Base-by-base conservation (phyloP, 257 asterid species). In the Nicotiana paniculata region DNA sequence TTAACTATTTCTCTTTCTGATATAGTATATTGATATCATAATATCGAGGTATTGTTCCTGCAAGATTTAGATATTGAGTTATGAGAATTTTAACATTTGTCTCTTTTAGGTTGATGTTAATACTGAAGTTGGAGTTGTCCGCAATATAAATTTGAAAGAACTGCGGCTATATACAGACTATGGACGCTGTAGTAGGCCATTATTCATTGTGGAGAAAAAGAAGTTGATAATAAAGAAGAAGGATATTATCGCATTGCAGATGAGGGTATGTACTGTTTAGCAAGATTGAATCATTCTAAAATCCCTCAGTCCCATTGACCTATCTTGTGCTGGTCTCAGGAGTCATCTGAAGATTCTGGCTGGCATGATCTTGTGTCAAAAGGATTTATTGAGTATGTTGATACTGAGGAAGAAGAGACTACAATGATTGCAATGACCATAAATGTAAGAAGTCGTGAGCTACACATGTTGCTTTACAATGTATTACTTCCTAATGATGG, bases 351-450 rank as follows among this genome's bases (percentile, higher is more conserved):
- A 16, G 88, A 86, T 37, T 59, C 84, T 48, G 88, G 86, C 33
- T 86, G 88, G 88, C 88, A 86, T 74, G 88, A 86, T 76, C 84
- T 86, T 66, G 82, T 86, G 30, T 66, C 84, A 6, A 86, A 83
- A 61, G 88, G 88, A 37, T 83, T 81, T 65, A 77, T 86, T 9
- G 88, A 86, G 26, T 86, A 86, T 83, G 64, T 86, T 2, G 99
- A 93, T 69, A 96, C 99, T 10, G 99, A 96, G 88, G 98, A 94
- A 87, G 98, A 94, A 88, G 97, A 96, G 89, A 96, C 98, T 30
- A 96, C 99, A 84, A 93, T 96, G 99, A 96, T 96, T 82, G 92
- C 98, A 82, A 96, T 96, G 99, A 96, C 99, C 18, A 96, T 96
- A 82, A 93, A 79, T 79, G 99, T 95, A 85, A 86, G 97, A 84